Conservation (phyloP, 2,329 filamentous ascomycete species). For the Hypoxylon sp. region DNA sequence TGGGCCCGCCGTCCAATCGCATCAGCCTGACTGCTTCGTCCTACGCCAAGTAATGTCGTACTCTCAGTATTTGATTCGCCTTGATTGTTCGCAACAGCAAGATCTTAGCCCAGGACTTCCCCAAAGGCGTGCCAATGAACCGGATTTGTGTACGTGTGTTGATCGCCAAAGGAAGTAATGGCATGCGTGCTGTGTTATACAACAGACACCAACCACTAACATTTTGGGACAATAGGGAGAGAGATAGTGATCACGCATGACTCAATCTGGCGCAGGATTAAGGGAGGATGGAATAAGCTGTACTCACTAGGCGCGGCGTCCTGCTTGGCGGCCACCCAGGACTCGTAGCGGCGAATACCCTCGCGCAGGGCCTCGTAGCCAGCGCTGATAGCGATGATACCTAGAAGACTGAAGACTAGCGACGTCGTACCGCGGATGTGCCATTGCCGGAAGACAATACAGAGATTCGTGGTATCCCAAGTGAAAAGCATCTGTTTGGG, state of each 20-base stretch:
- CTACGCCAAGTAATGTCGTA: conserved; percentile 77
- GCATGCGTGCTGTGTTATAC: conserved; percentile 24
- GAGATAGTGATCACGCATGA: neutral
- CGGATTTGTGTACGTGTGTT: conserved; percentile 4
- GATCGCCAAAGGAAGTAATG: conserved; percentile 28
- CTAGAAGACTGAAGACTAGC: conserved; percentile 85
- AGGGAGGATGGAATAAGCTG: conserved; percentile 23
- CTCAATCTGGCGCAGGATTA: conserved; percentile 10
- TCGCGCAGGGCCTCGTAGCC: conserved; percentile 93
- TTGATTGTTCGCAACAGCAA: conserved; percentile 33
- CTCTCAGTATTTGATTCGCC: conserved; percentile 71
- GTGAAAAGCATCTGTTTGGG: conserved; percentile 91
- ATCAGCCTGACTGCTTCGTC: conserved; percentile 73
- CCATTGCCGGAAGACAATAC: conserved; percentile 96
- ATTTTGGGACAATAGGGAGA: neutral
- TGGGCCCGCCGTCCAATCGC: conserved; percentile 76
- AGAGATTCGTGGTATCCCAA: conserved; percentile 93
- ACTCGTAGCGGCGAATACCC: conserved; percentile 82
- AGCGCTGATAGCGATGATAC: conserved; percentile 85
- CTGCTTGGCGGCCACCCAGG: conserved; percentile 63
- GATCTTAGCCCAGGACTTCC: conserved; percentile 45
- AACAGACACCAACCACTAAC: conserved; percentile 16
- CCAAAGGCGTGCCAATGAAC: conserved; percentile 39
- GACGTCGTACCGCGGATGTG: conserved; percentile 81
- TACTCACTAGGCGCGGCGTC: conserved; percentile 69